Conservation (phyloP, 768 basidiomycete genomes). For the Coprinopsis sp. region DNA sequence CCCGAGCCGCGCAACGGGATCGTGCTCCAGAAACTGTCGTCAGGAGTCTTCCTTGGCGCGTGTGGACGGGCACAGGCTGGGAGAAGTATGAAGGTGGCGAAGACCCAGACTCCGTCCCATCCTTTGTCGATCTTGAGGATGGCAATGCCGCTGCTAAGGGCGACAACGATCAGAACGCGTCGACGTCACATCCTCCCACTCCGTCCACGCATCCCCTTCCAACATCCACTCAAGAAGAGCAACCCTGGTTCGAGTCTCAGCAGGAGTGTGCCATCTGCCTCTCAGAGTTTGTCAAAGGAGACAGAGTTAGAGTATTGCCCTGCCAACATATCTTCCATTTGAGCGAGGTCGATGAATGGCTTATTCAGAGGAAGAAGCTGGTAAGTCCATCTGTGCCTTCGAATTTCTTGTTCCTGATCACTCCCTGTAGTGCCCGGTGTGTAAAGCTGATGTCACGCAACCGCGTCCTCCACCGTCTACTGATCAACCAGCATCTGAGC, state of each 20-base stretch:
- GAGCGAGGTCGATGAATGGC: constrained; percentile 87
- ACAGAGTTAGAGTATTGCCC: constrained; percentile 85
- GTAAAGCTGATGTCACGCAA: constrained; percentile 88
- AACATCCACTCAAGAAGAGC: constrained; percentile 27
- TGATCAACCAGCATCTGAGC: constrained; percentile 10
- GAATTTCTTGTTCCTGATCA: constrained; percentile 5
- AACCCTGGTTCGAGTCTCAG: constrained; percentile 78
- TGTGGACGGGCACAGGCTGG: constrained; percentile 79
- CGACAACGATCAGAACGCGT: constrained; percentile 17
- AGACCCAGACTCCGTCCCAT: constrained; percentile 24
- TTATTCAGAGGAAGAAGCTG: constrained; percentile 88
- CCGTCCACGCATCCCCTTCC: no score
- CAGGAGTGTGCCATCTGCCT: constrained; percentile 93
- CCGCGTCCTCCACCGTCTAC: constrained; percentile 27
- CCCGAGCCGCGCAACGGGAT: constrained; percentile 77
- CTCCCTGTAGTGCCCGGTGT: constrained; percentile 73
- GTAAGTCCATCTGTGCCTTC: constrained; percentile 43
- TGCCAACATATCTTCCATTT: constrained; percentile 96
- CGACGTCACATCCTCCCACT: constrained; percentile 31
- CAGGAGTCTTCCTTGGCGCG: constrained; percentile 70
- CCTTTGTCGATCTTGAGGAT: constrained; percentile 36
- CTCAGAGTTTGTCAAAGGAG: constrained; percentile 79
- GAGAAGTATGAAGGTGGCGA: constrained; percentile 63
- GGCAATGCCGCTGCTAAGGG: constrained; percentile 20
- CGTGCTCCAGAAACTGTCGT: constrained; percentile 82